Evolutionary conservation across 768 basidiomycete genomes (phyloP).

Genomic region (Vishniacozyma victoriae): DNA sequence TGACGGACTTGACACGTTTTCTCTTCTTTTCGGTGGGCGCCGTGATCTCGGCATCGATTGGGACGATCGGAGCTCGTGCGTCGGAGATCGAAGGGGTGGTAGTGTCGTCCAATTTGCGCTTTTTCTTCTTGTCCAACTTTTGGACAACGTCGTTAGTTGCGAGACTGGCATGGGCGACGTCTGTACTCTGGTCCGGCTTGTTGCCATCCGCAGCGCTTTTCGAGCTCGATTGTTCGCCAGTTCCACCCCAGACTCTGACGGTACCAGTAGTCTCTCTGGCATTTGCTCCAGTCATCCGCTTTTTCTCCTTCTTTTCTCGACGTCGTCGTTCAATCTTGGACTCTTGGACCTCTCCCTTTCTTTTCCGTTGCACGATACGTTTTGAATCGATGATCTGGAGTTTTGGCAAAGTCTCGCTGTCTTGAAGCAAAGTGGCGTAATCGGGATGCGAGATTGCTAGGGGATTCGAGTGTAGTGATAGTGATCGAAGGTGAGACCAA

Average conservation of each 20-base stretch:
- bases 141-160: neutral
- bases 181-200: too few species aligned
- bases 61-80: too few species aligned
- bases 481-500: slow-evolving; percentile 28
- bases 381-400: slow-evolving; percentile 41
- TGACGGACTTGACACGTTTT: too few species aligned
- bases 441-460: slow-evolving; percentile 18
- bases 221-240: too few species aligned
- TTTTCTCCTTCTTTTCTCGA: slow-evolving; percentile 22
- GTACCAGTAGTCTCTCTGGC: slow-evolving; percentile 7
- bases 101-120: neutral
- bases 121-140: neutral
- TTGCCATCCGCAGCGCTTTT: too few species aligned
- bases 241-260: slow-evolving; percentile 31
- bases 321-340: slow-evolving; percentile 14
- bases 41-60: too few species aligned
- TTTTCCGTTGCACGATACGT: slow-evolving; percentile 32
- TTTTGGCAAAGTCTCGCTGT: slow-evolving; percentile 16
- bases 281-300: slow-evolving; percentile 36
- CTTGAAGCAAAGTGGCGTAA: slow-evolving; percentile 23
- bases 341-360: slow-evolving; percentile 29
- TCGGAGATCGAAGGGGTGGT: neutral
- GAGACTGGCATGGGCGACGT: too few species aligned
- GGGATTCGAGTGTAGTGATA: slow-evolving; percentile 35
- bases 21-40: too few species aligned